A percentile compares a stretch with the other conserved stretches of the same genome.
These are phyloP conservation scores for Paecilomyces formosus DNA, from an alignment of 2,329 filamentous ascomycete genomes.

Conservation along the genomic window DNA sequence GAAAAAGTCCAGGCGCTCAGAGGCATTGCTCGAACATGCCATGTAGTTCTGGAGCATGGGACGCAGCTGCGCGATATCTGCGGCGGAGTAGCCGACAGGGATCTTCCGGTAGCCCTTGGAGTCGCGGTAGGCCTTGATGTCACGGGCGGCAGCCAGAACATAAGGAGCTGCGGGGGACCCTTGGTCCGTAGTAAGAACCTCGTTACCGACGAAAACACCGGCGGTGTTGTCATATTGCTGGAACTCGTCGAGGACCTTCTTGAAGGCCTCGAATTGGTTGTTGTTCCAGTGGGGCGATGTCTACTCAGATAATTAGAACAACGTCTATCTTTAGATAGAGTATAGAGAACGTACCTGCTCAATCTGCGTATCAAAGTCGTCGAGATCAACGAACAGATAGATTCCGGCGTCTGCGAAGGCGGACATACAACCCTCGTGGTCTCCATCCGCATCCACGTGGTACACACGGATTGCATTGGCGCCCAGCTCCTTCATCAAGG, in stretches of 20 bases:
- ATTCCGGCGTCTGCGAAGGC: constrained; percentile 73
- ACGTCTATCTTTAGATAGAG: background rate
- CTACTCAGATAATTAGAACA: constrained; percentile 25
- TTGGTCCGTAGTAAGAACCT: constrained; percentile 53
- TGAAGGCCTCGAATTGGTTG: constrained; percentile 61
- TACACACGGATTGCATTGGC: constrained; percentile 83
- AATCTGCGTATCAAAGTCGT: constrained; percentile 40
- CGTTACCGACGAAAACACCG: constrained; percentile 83
- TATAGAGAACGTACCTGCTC: constrained; percentile 24
- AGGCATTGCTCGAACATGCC: constrained; percentile 62
- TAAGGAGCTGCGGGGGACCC: constrained; percentile 65
- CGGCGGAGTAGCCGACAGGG: constrained; percentile 79
- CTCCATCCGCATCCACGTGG: constrained; percentile 64
- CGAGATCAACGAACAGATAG: constrained; percentile 77
- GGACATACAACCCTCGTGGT: constrained; percentile 75
- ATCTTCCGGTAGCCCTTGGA: constrained; percentile 70
- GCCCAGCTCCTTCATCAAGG: constrained; percentile 71
- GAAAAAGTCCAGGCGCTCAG: constrained; percentile 73
- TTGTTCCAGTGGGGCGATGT: constrained; percentile 62
- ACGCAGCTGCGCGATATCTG: constrained; percentile 66
- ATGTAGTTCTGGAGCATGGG: constrained; percentile 66
- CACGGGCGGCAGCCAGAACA: constrained; percentile 72
- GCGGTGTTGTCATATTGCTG: constrained; percentile 70
- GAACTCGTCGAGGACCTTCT: constrained; percentile 69
- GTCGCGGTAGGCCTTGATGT: constrained; percentile 75